Conservation (phyloP, 495 filamentous ascomycete genomes). For the Penicillium argentinense region DNA sequence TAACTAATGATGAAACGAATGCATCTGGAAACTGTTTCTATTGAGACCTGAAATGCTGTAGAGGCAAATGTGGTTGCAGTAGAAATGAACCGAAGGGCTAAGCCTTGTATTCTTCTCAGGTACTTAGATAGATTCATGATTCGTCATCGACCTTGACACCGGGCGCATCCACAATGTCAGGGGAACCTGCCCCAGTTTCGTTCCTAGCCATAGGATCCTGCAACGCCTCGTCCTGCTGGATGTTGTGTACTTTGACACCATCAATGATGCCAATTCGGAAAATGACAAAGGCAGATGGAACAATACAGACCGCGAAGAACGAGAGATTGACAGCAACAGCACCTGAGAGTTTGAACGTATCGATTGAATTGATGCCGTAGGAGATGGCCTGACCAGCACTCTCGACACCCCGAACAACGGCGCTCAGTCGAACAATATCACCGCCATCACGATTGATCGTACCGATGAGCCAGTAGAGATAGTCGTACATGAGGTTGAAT, state of each 20-base stretch:
- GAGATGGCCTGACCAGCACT: background rate
- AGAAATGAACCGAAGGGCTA: too few relatives aligned
- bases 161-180: background rate
- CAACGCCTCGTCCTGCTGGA: background rate
- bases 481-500: conserved; percentile 7
- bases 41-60: too few relatives aligned
- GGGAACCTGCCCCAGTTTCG: background rate
- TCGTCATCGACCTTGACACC: background rate
- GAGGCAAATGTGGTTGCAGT: too few relatives aligned
- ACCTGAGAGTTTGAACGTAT: background rate
- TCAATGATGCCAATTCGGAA: background rate
- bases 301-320: background rate
- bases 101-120: too few relatives aligned
- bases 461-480: too few relatives aligned
- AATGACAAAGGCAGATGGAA: background rate
- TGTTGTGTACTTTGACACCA: background rate
- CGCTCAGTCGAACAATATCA: too few relatives aligned
- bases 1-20: background rate
- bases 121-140: too few relatives aligned
- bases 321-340: conserved; percentile 1
- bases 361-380: background rate
- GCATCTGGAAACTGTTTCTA: too few relatives aligned
- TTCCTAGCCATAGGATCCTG: too few relatives aligned
- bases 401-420: too few relatives aligned
- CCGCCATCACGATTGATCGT: too few relatives aligned